Evolutionary conservation across 345 rosid species (phyloP).

Genomic region (Brassica juncea): DNA sequence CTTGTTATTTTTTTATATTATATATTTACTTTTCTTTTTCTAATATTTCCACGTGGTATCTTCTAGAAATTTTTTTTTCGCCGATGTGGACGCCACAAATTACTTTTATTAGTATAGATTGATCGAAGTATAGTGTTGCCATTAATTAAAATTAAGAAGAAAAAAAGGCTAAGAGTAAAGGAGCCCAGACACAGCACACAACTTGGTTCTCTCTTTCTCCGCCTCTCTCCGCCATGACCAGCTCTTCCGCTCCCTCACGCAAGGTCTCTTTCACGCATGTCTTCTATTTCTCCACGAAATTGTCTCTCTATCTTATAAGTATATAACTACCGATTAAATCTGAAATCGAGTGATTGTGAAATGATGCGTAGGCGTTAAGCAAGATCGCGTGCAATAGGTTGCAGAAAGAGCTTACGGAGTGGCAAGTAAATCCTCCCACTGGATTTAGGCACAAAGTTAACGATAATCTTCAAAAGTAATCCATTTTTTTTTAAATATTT

Average conservation of each 20-base stretch:
- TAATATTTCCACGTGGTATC: no score
- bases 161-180: background rate
- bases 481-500: background rate
- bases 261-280: conserved; percentile 46
- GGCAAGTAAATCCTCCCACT: conserved; percentile 94
- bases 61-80: no score
- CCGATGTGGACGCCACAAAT: no score
- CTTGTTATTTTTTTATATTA: no score
- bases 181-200: background rate
- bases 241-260: conserved; percentile 77
- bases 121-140: no score
- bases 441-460: conserved; percentile 69
- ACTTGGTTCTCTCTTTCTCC: background rate
- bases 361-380: conserved; percentile 65
- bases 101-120: no score
- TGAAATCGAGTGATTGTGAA: background rate
- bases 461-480: conserved; percentile 61
- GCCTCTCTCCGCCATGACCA: conserved; percentile 4
- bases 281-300: background rate
- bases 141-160: no score
- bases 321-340: background rate
- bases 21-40: no score
- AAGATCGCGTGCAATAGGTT: conserved; percentile 97
- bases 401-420: conserved; percentile 94
- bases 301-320: background rate